Percentiles rank a stretch among this genome's conserved stretches.
Conservation (phyloP, 805 yeast genomes). For the Kluyveromyces starmeri region DNA sequence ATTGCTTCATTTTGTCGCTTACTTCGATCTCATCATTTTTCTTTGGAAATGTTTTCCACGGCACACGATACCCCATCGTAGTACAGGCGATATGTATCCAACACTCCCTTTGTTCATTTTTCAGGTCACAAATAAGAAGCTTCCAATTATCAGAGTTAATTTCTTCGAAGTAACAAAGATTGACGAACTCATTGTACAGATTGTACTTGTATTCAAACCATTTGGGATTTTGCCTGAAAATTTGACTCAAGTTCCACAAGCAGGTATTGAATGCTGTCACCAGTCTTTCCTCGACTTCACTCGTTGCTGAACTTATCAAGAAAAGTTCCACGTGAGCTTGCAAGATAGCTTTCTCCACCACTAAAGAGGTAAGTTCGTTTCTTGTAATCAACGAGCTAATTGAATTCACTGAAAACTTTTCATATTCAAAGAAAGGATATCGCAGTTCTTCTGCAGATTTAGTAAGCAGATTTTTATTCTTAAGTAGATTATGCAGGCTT, state of each 20-base stretch:
- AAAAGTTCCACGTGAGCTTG: slow-evolving; percentile 13
- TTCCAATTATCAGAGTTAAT: slow-evolving; percentile 3
- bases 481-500: slow-evolving; percentile 10
- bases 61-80: slow-evolving; percentile 11
- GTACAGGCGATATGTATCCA: slow-evolving; percentile 24
- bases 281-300: background rate
- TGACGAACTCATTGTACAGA: slow-evolving; percentile 13
- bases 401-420: background rate
- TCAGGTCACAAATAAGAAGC: slow-evolving; percentile 31
- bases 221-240: slow-evolving; percentile 9
- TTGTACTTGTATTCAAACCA: slow-evolving; percentile 18
- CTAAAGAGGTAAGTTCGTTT: slow-evolving; percentile 15
- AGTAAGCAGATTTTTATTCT: slow-evolving; percentile 3
- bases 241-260: slow-evolving; percentile 9
- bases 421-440: slow-evolving; percentile 14
- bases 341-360: slow-evolving; percentile 18
- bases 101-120: slow-evolving; percentile 33
- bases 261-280: slow-evolving; percentile 7
- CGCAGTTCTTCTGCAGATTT: slow-evolving; percentile 17
- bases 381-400: slow-evolving; percentile 8
- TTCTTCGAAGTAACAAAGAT: slow-evolving; percentile 7
- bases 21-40: slow-evolving; percentile 8
- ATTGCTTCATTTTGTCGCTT: slow-evolving; percentile 7
- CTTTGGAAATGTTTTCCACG: slow-evolving; percentile 9
- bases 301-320: background rate